A percentile compares a stretch with the other conserved stretches of the same genome.
These are phyloP conservation scores for Sporisorium sorghi DNA, from an alignment of 1,284 basidiomycete species.

Conservation along the genomic window DNA sequence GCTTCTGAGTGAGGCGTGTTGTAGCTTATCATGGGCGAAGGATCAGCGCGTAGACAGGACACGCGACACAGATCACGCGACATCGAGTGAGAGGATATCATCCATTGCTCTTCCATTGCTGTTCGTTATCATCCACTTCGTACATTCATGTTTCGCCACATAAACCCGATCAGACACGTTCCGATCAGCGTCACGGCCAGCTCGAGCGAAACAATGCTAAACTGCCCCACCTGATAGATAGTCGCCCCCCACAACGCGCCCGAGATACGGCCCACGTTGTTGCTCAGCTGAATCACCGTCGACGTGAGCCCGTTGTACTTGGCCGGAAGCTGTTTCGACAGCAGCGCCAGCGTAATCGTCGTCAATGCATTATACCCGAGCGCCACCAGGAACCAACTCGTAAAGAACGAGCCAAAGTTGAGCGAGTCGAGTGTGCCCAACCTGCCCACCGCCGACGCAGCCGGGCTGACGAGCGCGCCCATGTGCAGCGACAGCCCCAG, in stretches of 20 bases:
- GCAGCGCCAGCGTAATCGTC: constrained; percentile 47
- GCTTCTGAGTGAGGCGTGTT: constrained; percentile 4
- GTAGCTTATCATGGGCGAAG: not conserved
- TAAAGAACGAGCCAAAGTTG: constrained; percentile 52
- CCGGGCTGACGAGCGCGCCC: constrained; percentile 41
- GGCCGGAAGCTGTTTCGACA: constrained; percentile 51
- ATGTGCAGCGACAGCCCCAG: constrained; percentile 48
- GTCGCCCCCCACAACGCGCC: constrained; percentile 51
- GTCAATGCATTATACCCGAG: constrained; percentile 49
- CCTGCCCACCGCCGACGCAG: constrained; percentile 22
- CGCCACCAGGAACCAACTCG: constrained; percentile 47
- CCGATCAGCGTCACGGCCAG: constrained; percentile 47
- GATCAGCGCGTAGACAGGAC: constrained; percentile 1
- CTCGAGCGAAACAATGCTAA: constrained; percentile 47
- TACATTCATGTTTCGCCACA: constrained; percentile 53
- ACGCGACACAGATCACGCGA: constrained; percentile 1
- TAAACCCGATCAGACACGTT: constrained; percentile 35
- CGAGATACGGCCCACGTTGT: constrained; percentile 42
- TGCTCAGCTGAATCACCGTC: constrained; percentile 51
- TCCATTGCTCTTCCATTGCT: not conserved
- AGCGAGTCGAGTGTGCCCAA: constrained; percentile 22
- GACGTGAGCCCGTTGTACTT: constrained; percentile 49
- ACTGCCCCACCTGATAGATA: constrained; percentile 51
- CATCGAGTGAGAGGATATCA: not conserved
- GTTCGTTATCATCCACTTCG: constrained; percentile 21